A percentile compares a stretch with the other conserved stretches of the same genome.
phyloP scores from a whole-genome alignment of 2,329 filamentous ascomycete genomes.

The Berkeleyomyces basicola region DNA sequence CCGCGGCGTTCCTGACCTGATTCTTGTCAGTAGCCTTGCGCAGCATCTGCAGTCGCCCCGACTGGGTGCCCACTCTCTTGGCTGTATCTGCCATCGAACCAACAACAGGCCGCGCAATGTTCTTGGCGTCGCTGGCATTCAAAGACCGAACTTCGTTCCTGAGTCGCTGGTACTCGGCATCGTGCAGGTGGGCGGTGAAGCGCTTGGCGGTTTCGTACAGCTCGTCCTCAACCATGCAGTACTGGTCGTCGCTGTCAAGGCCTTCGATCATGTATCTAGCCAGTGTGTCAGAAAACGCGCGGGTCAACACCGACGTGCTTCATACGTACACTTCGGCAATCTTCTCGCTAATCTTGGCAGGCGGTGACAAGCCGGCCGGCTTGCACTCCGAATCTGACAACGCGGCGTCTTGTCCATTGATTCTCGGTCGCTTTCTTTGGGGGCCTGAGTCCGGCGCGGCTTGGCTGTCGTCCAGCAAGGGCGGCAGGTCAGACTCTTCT shows the following conservation, averaged over 20 bases:
- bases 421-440: not conserved
- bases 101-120: constrained; percentile 34
- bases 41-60: constrained; percentile 12
- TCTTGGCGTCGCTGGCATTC: constrained; percentile 34
- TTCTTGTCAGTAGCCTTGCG: not conserved
- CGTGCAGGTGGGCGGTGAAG: constrained; percentile 61
- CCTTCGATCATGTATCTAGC: constrained; percentile 50
- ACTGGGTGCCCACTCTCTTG: constrained; percentile 22
- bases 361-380: not conserved
- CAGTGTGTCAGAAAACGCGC: not conserved
- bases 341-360: not conserved
- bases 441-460: not conserved
- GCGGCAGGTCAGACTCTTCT: not conserved
- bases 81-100: constrained; percentile 11
- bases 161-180: constrained; percentile 57
- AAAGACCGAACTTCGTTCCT: constrained; percentile 38
- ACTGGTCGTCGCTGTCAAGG: constrained; percentile 50
- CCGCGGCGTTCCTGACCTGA: constrained; percentile 6
- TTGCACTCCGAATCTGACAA: not conserved
- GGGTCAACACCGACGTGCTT: not conserved
- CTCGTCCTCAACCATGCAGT: constrained; percentile 75
- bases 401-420: not conserved
- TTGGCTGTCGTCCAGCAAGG: not conserved
- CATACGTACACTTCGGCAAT: not conserved
- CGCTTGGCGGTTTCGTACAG: constrained; percentile 48